Conservation (phyloP, 192 early-diverging fungal genomes). For the Mortierella claussenii region DNA sequence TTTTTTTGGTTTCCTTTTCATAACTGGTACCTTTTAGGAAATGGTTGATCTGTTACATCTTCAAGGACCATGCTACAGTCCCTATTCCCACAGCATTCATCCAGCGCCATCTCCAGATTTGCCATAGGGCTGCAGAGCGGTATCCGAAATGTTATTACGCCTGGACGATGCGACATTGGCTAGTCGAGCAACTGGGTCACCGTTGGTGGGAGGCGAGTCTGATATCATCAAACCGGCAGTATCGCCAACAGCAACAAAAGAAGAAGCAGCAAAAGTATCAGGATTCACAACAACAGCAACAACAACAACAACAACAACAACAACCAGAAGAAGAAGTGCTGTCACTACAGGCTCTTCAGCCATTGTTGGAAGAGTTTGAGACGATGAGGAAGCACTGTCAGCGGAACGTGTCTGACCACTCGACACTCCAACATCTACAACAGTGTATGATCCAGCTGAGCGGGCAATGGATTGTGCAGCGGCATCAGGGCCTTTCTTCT, state of each 20-base stretch:
- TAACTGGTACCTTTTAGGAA: slow-evolving; percentile 22
- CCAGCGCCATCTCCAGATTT: slow-evolving; percentile 42
- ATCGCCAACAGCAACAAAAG: no score
- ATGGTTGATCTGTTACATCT: slow-evolving; percentile 29
- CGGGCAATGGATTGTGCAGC: slow-evolving; percentile 29
- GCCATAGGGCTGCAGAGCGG: slow-evolving; percentile 40
- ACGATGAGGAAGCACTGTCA: slow-evolving; percentile 48
- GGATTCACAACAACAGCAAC: no score
- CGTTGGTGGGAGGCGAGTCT: slow-evolving; percentile 10
- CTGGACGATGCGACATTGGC: slow-evolving; percentile 63
- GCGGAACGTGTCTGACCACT: slow-evolving; percentile 61
- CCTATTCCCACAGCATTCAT: slow-evolving; percentile 16
- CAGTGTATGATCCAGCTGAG: slow-evolving; percentile 45
- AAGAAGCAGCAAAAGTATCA: no score
- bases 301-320: not conserved
- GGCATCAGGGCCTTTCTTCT: not conserved
- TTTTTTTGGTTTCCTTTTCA: not conserved
- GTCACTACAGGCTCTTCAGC: not conserved
- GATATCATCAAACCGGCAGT: no score
- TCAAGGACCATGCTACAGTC: slow-evolving; percentile 12
- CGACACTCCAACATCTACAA: slow-evolving; percentile 58
- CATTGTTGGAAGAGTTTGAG: slow-evolving; percentile 40
- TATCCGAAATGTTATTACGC: slow-evolving; percentile 67
- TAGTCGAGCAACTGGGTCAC: slow-evolving; percentile 32
- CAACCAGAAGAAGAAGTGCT: not conserved